phyloP scores from a whole-genome alignment of 441 rosid species.

The Adansonia grandidieri region DNA sequence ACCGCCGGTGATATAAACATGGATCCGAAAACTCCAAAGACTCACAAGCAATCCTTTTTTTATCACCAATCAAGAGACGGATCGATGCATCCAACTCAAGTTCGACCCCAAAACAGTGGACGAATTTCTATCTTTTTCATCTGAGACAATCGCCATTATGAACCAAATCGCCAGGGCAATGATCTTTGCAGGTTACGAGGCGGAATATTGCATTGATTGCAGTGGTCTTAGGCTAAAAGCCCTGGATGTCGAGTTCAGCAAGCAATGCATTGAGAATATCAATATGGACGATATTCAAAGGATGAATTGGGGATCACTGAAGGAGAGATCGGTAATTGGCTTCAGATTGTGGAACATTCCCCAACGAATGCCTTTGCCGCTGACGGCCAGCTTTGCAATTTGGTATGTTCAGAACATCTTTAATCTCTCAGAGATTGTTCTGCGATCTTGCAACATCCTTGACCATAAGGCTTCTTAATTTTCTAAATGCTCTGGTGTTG shows the following conservation, averaged over 20 bases:
- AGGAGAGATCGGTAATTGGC: slow-evolving; percentile 48
- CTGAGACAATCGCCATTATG: slow-evolving; percentile 36
- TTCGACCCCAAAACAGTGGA: slow-evolving; percentile 27
- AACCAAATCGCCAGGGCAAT: slow-evolving; percentile 41
- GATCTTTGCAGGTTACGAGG: slow-evolving; percentile 51
- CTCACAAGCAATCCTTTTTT: slow-evolving; percentile 31
- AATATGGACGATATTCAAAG: slow-evolving; percentile 48
- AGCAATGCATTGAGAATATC: slow-evolving; percentile 41
- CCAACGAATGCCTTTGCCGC: slow-evolving; percentile 33
- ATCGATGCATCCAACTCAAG: slow-evolving; percentile 19
- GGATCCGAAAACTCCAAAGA: slow-evolving; percentile 34
- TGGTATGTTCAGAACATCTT: slow-evolving; percentile 40
- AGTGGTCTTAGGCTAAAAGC: slow-evolving; percentile 37
- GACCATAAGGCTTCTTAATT: slow-evolving; percentile 49
- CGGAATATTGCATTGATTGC: slow-evolving; percentile 48
- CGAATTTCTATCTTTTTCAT: slow-evolving; percentile 37
- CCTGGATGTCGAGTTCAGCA: slow-evolving; percentile 37
- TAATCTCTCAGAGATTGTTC: slow-evolving; percentile 41
- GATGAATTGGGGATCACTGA: slow-evolving; percentile 57
- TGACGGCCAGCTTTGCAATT: slow-evolving; percentile 42
- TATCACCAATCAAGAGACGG: slow-evolving; percentile 21
- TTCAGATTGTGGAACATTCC: slow-evolving; percentile 38
- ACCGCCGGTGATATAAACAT: background rate
- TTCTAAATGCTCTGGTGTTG: slow-evolving; percentile 52
- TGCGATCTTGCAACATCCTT: slow-evolving; percentile 46